Evolutionary conservation across 2,329 filamentous ascomycete genomes (phyloP).

Genomic region (Colletotrichum orbiculare): DNA sequence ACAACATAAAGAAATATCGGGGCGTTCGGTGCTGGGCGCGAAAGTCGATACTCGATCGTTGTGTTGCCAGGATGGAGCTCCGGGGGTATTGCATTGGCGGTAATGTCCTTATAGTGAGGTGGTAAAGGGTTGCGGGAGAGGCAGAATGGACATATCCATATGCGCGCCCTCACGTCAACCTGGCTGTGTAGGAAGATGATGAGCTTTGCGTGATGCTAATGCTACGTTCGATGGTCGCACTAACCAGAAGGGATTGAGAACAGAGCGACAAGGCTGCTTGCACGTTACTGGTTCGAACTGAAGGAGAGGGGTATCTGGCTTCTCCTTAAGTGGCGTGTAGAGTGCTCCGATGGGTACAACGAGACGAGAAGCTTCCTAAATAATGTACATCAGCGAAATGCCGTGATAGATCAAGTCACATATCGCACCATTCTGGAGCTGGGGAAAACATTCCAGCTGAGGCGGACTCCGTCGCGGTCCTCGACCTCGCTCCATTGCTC

Average conservation of each 20-base stretch:
- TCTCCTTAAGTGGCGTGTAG: slow-evolving; percentile 96
- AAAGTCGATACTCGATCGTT: slow-evolving; percentile 89
- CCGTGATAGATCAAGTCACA: slow-evolving; percentile 38
- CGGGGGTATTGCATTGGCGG: slow-evolving; percentile 82
- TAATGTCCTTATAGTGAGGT: slow-evolving; percentile 91
- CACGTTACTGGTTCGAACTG: slow-evolving; percentile 98
- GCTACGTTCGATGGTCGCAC: slow-evolving; percentile 41
- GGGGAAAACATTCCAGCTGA: slow-evolving; percentile 99
- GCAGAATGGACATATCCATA: slow-evolving; percentile 93
- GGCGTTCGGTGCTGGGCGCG: slow-evolving; percentile 83
- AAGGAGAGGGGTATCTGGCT: slow-evolving; percentile 86
- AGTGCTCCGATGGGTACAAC: slow-evolving; percentile 96
- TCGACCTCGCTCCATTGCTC: slow-evolving; percentile 97
- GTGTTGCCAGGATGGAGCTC: slow-evolving; percentile 86
- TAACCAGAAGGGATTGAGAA: slow-evolving; percentile 97
- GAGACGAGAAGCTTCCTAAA: slow-evolving; percentile 88
- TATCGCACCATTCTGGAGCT: slow-evolving; percentile 88
- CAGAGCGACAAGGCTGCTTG: slow-evolving; percentile 94
- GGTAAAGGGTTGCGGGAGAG: slow-evolving; percentile 85
- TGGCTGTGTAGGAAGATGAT: slow-evolving; percentile 61
- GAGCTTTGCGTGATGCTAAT: slow-evolving; percentile 37
- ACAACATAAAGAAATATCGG: slow-evolving; percentile 91
- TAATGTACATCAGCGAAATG: neutral
- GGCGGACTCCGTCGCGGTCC: slow-evolving; percentile 92
- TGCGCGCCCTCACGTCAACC: slow-evolving; percentile 83